phyloP scores from a whole-genome alignment of 495 filamentous ascomycete genomes.

The Aspergillus nanangensis region DNA sequence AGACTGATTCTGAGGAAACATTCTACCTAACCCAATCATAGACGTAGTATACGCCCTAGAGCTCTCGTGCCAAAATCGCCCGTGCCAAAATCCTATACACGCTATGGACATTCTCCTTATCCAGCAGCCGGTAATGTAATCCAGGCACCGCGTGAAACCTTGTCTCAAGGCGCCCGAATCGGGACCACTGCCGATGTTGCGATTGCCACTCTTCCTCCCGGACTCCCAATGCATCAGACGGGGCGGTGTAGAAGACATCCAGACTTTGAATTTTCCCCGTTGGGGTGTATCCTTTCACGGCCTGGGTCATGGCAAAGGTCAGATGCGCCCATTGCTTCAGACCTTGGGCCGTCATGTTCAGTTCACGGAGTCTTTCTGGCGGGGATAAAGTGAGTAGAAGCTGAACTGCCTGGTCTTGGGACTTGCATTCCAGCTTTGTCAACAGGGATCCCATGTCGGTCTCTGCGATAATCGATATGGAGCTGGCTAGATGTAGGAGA shows the following conservation, averaged over 20 bases:
- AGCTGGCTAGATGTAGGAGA: conserved; percentile 36
- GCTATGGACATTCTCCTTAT: not conserved
- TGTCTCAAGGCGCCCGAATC: not conserved
- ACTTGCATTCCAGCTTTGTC: not conserved
- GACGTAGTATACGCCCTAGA: too few relatives aligned
- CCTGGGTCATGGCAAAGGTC: not conserved
- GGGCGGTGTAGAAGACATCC: not conserved
- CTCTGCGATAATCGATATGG: not conserved
- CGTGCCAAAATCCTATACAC: too few relatives aligned
- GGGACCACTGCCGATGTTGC: not conserved
- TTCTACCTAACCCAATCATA: too few relatives aligned
- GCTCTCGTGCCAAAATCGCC: too few relatives aligned
- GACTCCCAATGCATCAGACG: not conserved
- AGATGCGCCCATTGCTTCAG: not conserved
- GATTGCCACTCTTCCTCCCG: not conserved
- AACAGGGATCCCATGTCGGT: not conserved
- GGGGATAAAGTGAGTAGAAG: not conserved
- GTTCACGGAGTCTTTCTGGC: not conserved
- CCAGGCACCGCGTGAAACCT: not conserved
- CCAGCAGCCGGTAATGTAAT: not conserved
- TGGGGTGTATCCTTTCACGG: not conserved
- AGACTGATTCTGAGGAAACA: too few relatives aligned
- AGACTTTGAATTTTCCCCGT: not conserved
- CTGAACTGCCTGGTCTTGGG: not conserved
- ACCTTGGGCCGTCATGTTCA: not conserved